These are phyloP conservation scores for Apiosordaria backusii DNA, from an alignment of 495 filamentous ascomycete species.

Conservation along the genomic window DNA sequence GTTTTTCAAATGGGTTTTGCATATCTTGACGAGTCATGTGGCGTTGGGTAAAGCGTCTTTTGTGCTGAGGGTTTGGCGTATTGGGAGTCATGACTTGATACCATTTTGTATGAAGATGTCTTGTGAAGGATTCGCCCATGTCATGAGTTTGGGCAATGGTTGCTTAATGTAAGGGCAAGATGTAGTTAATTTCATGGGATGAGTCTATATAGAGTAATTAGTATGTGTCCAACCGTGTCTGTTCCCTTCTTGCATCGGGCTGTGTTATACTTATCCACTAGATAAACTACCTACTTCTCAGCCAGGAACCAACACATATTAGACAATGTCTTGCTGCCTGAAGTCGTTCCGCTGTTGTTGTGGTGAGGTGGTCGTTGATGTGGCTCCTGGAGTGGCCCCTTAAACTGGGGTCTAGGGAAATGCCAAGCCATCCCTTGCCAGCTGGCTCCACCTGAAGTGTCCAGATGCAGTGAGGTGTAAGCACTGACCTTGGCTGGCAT, in stretches of 20 bases:
- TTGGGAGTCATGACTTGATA: background rate
- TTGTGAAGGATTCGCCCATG: background rate
- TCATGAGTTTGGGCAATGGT: background rate
- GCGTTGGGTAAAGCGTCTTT: background rate
- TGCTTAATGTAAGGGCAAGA: background rate
- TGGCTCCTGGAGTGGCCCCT: background rate
- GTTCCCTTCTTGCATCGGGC: background rate
- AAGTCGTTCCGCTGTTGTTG: background rate
- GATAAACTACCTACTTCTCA: too few relatives aligned
- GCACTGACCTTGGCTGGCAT: constrained; percentile 9
- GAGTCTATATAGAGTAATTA: background rate
- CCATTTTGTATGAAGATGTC: background rate
- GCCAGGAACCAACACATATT: too few relatives aligned
- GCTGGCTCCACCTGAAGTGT: constrained; percentile 18
- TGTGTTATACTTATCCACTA: too few relatives aligned
- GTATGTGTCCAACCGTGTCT: background rate
- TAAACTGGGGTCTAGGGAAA: background rate
- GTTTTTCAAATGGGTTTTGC: background rate
- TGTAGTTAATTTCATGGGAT: background rate
- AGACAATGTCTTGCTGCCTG: background rate
- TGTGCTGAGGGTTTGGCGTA: background rate
- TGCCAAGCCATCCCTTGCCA: constrained; percentile 15
- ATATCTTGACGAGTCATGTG: background rate
- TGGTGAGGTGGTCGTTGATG: background rate
- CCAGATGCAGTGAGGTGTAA: background rate